A percentile compares a stretch with the other conserved stretches of the same genome.
These are phyloP conservation scores for Tetradesmus obliquus DNA, from an alignment of 139 green algal species.

Conservation along the genomic window DNA sequence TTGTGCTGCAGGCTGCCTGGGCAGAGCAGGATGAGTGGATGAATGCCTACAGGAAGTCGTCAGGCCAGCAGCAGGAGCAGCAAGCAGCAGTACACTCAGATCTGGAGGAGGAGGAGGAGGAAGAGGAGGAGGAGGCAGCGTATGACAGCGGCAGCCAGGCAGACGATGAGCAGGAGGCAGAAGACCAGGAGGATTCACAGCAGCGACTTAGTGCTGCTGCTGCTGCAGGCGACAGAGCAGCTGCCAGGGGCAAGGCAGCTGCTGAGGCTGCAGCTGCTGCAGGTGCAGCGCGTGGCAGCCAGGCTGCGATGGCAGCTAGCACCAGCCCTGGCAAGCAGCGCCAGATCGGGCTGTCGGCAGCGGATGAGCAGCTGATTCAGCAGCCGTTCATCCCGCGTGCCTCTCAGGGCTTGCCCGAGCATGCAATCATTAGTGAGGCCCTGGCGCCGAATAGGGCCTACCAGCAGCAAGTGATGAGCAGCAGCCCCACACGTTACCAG, in stretches of 20 bases:
- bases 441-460: neutral
- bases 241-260: neutral
- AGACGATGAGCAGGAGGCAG: constrained; percentile 36
- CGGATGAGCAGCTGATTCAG: constrained; percentile 5
- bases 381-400: constrained; percentile 25
- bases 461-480: neutral
- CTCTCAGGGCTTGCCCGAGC: constrained; percentile 16
- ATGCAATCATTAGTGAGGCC: neutral
- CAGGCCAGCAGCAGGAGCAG: constrained; percentile 2
- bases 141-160: neutral
- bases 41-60: constrained; percentile 21
- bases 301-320: constrained; percentile 10
- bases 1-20: neutral
- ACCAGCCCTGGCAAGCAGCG: neutral
- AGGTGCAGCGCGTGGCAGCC: constrained; percentile 1
- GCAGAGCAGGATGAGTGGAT: constrained; percentile 45
- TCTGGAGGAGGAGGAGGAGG: neutral
- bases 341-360: neutral
- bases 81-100: neutral
- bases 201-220: neutral
- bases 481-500: neutral
- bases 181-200: constrained; percentile 2
- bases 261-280: constrained; percentile 18
- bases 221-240: neutral
- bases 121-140: constrained; percentile 6